phyloP scores from a whole-genome alignment of 75 land plant species.

The Cupressus sempervirens region DNA sequence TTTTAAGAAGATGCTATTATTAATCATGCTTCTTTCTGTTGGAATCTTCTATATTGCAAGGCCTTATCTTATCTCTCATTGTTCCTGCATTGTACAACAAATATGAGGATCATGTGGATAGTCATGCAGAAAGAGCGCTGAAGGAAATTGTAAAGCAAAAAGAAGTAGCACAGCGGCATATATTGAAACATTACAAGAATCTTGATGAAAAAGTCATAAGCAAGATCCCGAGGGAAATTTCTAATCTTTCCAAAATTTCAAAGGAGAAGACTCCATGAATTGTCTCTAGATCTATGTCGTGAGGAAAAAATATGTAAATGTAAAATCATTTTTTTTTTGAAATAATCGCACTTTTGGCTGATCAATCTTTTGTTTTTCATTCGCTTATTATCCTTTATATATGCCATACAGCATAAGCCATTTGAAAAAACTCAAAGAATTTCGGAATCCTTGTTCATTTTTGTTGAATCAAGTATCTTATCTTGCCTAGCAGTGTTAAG shows the following conservation, averaged over 20 bases:
- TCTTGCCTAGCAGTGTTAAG: too few species aligned
- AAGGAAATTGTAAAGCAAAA: slow-evolving; percentile 6
- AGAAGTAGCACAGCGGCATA: slow-evolving; percentile 14
- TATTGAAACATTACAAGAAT: slow-evolving; percentile 34
- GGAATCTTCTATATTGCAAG: slow-evolving; percentile 14
- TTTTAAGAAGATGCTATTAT: not conserved
- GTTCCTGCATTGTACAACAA: slow-evolving; percentile 61
- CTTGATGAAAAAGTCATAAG: slow-evolving; percentile 41
- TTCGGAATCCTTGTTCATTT: too few species aligned
- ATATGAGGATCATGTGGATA: slow-evolving; percentile 62
- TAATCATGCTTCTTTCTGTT: not conserved
- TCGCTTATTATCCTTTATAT: too few species aligned
- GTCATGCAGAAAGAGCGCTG: slow-evolving; percentile 21
- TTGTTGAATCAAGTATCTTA: too few species aligned
- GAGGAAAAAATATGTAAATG: not conserved
- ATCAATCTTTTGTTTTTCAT: too few species aligned
- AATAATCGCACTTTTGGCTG: too few species aligned
- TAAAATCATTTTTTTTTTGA: too few species aligned
- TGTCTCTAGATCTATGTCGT: not conserved
- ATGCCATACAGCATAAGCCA: too few species aligned
- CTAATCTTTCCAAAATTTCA: not conserved
- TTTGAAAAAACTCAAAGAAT: too few species aligned
- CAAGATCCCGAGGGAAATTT: slow-evolving; percentile 21
- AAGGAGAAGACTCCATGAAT: slow-evolving; percentile 38
- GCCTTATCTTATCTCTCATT: slow-evolving; percentile 34